Evolutionary conservation across 2,329 filamentous ascomycete genomes (phyloP).

Genomic region (Diplodia sapinea): DNA sequence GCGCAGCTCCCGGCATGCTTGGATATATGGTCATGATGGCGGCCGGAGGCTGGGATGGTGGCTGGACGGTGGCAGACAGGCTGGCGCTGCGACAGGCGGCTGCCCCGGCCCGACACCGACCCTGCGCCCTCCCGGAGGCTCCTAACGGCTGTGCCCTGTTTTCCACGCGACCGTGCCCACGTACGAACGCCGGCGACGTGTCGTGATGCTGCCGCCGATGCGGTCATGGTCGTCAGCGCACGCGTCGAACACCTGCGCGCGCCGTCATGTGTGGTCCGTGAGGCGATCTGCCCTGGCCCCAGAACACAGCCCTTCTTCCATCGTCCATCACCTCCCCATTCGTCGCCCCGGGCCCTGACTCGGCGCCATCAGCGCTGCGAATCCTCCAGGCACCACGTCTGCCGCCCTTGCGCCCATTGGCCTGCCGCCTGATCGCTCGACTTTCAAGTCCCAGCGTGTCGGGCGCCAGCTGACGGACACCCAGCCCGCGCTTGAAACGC

Average conservation of each 20-base stretch:
- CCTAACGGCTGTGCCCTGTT: slow-evolving; percentile 22
- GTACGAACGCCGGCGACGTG: slow-evolving; percentile 20
- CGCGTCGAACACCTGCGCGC: background rate
- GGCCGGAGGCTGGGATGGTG: slow-evolving; percentile 30
- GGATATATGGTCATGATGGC: slow-evolving; percentile 24
- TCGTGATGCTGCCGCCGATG: slow-evolving; percentile 19
- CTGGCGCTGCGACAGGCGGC: slow-evolving; percentile 21
- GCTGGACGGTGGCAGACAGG: slow-evolving; percentile 12
- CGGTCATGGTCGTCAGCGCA: slow-evolving; percentile 12
- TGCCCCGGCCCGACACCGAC: slow-evolving; percentile 7
- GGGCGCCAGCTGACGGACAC: background rate
- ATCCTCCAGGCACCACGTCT: background rate
- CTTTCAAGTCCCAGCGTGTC: background rate
- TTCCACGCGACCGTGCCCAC: slow-evolving; percentile 23
- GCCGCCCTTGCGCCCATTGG: background rate
- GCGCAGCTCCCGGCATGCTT: slow-evolving; percentile 4
- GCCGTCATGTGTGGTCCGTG: background rate
- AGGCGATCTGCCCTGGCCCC: background rate
- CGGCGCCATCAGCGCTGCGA: background rate
- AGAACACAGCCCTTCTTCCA: slow-evolving; percentile 4
- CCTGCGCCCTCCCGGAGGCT: slow-evolving; percentile 19
- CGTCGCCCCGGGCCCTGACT: background rate
- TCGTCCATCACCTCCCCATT: slow-evolving; percentile 3
- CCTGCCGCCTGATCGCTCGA: background rate
- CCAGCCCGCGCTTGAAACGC: slow-evolving; percentile 9